Evolutionary conservation across 345 rosid genomes (phyloP), one percentile per base, ranked within the genome.

Genomic region (Psidium guajava): DNA sequence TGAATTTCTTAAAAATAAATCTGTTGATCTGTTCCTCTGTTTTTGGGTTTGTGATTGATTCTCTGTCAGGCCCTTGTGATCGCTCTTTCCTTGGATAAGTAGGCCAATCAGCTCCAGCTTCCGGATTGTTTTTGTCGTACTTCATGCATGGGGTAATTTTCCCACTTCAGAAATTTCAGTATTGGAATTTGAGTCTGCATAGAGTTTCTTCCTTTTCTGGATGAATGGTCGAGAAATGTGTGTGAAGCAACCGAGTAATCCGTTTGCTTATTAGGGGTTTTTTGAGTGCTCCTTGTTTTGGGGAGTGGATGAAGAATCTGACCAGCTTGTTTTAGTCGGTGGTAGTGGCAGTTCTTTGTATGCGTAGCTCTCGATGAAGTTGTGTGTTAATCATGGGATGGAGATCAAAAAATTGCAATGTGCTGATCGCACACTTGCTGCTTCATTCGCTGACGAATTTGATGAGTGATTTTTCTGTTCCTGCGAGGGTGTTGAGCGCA

Each of bases 111-210:
- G 83, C 57, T 82, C 44, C 83, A 82, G 83, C 59, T 82, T 16
- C 58, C 57, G 47, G 83, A 24, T 82, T 21, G 53, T 5, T 13
- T 1, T 28, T 0, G 12, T 82, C 57, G 1, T 82, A 27, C 12
- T 52, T 27, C 83, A 82, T 82, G 83, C 83, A 82, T 82, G 57
- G 57, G 83, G 83, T 82, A 52, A 82, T 82, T 52, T 82, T 54
- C n/a, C 42, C 40, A 27, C 42, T 54, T 36, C 77, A 18, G 28
- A 82, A 27, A 8, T 82, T 82, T 27, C 24, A 8, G 22, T 28
- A 15, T 82, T 82, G 83, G 44, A 36, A 13, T 52, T 27, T 49
- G 32, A 14, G 83, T 82, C 18, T 51, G 77, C 11, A 36, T 32
- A 18, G 36, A 32, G 77, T 69, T 32, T 69, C 47, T 69, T 69